Evolutionary conservation across 495 filamentous ascomycete genomes (phyloP), one percentile per base, ranked within the genome.

Genomic region (Astrothelium macrocarpum): DNA sequence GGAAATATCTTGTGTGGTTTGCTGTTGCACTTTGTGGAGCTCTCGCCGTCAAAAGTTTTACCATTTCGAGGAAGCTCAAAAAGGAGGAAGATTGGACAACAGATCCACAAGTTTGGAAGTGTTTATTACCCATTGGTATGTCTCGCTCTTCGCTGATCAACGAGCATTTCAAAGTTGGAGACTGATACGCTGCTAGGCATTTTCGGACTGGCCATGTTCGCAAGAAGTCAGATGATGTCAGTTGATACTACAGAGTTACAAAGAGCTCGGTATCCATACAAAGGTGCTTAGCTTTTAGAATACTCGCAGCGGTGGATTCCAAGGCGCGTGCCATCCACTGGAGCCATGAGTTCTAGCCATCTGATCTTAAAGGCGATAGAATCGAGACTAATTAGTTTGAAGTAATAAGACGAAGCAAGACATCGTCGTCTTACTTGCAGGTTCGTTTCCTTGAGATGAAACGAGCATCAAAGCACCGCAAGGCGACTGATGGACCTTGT

Each of bases 181-280:
- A 60, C 20, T 45, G 28, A 60, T 31, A 23, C 26, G 23, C 62
- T 14, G 49, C 56, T 67, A 14, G 67, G 78, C 10, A 74, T 82
- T 7, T 81, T 80, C 60, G 78, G 59, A 2, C 73, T 83, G 31
- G 76, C 77, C 20, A 53, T 85, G 18, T 64, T 76, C 25, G 80
- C 77, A 1, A 81, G 84, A 71, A 70, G 76, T 60, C 67, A 80
- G 32, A 82, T 86, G 78, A 79, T 72, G 2, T 75, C 80, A 49
- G 79, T 86, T 20, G 80, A 86, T 69, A 78, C 83, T 14, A 79
- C 77, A 67, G 83, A 85, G 67, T 71, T 87, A 64, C 70, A 75
- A 26, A 72, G 68, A 60, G 71, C 84, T 71, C 78, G 71, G 72
- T 87, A 87, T 74, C 76, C 75, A 43, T 84, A 80, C 60, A 86